These are phyloP conservation scores for Camellia japonica DNA, from an alignment of 148 eudicot genomes.

Conservation along the genomic window DNA sequence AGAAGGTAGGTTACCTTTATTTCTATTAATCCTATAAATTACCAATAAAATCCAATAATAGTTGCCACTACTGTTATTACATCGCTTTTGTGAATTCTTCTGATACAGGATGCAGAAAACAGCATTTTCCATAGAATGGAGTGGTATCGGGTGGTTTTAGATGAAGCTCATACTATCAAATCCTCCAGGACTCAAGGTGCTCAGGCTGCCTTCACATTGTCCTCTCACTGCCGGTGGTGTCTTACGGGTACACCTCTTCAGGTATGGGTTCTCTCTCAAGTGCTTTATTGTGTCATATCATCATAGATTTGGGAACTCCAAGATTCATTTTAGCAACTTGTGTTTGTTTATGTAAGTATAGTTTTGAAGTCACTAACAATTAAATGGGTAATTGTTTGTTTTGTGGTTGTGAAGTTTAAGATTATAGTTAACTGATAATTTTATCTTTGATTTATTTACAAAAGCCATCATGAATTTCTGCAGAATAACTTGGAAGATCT, in stretches of 20 bases:
- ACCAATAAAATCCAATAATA: not conserved
- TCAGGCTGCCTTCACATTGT: conserved; percentile 47
- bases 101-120: conserved; percentile 30
- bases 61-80: not conserved
- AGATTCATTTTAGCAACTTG: not conserved
- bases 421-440: not conserved
- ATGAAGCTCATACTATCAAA: conserved; percentile 72
- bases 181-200: conserved; percentile 51
- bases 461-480: conserved; percentile 16
- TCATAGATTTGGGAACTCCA: not conserved
- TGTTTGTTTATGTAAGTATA: not conserved
- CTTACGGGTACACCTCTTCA: conserved; percentile 74
- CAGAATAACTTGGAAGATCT: conserved; percentile 74
- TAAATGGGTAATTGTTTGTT: not conserved
- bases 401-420: not conserved
- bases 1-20: conserved; percentile 29
- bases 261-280: conserved; percentile 24
- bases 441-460: not conserved
- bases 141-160: conserved; percentile 60
- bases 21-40: not conserved
- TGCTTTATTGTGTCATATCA: not conserved
- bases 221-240: conserved; percentile 66
- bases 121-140: conserved; percentile 58
- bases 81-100: not conserved
- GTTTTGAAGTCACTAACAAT: not conserved